These are phyloP conservation scores for Pisolithus marmoratus DNA, from an alignment of 768 basidiomycete genomes.

Conservation along the genomic window DNA sequence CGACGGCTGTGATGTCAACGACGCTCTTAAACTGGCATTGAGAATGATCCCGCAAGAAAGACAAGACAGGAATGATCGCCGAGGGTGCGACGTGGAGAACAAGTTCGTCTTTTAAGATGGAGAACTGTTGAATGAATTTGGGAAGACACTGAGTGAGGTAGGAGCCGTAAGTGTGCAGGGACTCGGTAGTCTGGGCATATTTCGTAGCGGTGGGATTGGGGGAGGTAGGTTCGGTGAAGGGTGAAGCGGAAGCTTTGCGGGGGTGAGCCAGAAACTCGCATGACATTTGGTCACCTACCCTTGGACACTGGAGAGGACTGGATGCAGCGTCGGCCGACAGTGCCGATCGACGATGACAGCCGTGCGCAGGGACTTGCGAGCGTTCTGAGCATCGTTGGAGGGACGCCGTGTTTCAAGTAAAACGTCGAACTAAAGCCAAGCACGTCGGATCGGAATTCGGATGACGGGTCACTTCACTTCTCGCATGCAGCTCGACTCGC, in stretches of 20 bases:
- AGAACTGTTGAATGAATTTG: conserved; percentile 97
- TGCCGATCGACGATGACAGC: conserved; percentile 19
- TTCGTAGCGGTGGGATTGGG: conserved; percentile 75
- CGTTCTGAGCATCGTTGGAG: neutral
- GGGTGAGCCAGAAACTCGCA: conserved; percentile 7
- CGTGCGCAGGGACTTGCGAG: conserved; percentile 30
- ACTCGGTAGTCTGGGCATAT: conserved; percentile 67
- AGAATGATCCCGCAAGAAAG: conserved; percentile 91
- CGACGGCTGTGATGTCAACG: conserved; percentile 94
- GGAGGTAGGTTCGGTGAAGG: conserved; percentile 87
- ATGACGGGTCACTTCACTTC: neutral
- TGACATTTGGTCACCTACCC: conserved; percentile 33
- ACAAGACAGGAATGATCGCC: conserved; percentile 77
- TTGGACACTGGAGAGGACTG: conserved; percentile 42
- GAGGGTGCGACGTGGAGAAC: conserved; percentile 82
- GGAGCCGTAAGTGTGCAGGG: conserved; percentile 87
- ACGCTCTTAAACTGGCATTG: conserved; percentile 91
- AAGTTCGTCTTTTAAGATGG: conserved; percentile 93
- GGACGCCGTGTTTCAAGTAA: neutral
- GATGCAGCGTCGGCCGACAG: conserved; percentile 34
- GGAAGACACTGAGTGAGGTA: conserved; percentile 92
- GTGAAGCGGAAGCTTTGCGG: conserved; percentile 55
- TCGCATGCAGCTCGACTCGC: conserved; percentile 86
- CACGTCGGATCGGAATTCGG: conserved; percentile 13
- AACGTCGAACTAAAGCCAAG: neutral